phyloP scores from a whole-genome alignment of 2,329 filamentous ascomycete genomes.

The Apiospora phragmitis region DNA sequence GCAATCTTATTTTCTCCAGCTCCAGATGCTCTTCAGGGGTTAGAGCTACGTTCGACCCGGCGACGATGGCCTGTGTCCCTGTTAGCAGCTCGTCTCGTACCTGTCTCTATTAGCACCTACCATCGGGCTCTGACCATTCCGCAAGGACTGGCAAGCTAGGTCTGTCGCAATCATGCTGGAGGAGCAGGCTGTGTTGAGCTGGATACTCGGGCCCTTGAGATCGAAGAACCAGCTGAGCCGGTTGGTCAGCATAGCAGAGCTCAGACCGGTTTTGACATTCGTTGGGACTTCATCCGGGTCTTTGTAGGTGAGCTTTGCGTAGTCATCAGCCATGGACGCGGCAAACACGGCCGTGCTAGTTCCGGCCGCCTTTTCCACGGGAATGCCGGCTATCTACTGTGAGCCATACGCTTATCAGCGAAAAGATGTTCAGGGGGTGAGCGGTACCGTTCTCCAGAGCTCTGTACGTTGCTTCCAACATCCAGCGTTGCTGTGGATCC shows the following conservation, averaged over 20 bases:
- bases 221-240: constrained; percentile 43
- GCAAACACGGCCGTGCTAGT: constrained; percentile 16
- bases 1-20: constrained; percentile 23
- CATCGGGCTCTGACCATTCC: constrained; percentile 5
- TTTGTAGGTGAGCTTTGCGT: constrained; percentile 11
- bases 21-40: constrained; percentile 30
- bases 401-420: background rate
- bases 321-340: constrained; percentile 17
- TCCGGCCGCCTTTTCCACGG: constrained; percentile 14
- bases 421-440: background rate
- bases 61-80: background rate
- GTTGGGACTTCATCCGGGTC: constrained; percentile 13
- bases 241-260: constrained; percentile 24
- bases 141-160: constrained; percentile 41
- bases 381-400: constrained; percentile 15
- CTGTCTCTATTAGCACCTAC: background rate
- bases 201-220: constrained; percentile 39
- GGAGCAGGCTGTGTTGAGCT: constrained; percentile 48
- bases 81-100: background rate
- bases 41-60: constrained; percentile 12
- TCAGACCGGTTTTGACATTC: background rate
- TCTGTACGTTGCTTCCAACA: constrained; percentile 10
- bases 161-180: constrained; percentile 43
- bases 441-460: constrained; percentile 13
- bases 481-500: constrained; percentile 13